Evolutionary conservation across 2,329 filamentous ascomycete genomes (phyloP), one percentile per base, ranked within the genome.

Genomic region (Diaporthe humulicola): DNA sequence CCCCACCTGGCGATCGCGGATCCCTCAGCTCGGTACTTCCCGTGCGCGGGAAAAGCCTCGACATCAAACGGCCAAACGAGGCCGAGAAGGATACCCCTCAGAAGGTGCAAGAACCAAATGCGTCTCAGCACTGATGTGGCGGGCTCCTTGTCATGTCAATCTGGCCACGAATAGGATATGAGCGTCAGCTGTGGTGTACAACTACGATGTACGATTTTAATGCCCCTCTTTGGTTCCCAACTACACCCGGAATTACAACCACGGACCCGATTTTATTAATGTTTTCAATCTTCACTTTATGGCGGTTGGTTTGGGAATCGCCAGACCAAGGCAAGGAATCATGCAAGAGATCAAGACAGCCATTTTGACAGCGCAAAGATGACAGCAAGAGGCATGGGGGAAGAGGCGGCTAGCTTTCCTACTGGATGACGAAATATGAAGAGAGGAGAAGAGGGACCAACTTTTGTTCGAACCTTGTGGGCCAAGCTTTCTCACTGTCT

Each of bases 21-120:
- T 61, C 80, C 78, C 73, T 77, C 80, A 79, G 70, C 80, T 77
- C 36, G 81, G n/a, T 85, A 40, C 66, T 86, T 4, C 77, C 82
- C 19, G 78, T 83, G 4, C 82, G 86, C n/a, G 86, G 84, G 4
- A 89, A 85, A 81, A 90, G 87, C 76, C 74, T 87, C 36, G 88
- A 90, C 61, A 80, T 86, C 25, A 88, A 85, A 77, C 84, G 85
- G 50, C 57, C 73, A 30, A 79, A 77, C 19, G 84, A 87, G 73
- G 83, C 85, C 17, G 84, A 85, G 61, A 80, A 77, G 61, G 74
- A 73, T 54, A 54, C 56, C 28, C 25, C 72, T 17, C 73, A 54
- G 30, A 74, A 70, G 22, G 30, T 9, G 19, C 73, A 70, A 38
- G 75, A 76, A n/a, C 17, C 73, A 19, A 50, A 48, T 17, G 22